phyloP scores from a whole-genome alignment of 345 rosid species.

The Ceriops zippeliana region DNA sequence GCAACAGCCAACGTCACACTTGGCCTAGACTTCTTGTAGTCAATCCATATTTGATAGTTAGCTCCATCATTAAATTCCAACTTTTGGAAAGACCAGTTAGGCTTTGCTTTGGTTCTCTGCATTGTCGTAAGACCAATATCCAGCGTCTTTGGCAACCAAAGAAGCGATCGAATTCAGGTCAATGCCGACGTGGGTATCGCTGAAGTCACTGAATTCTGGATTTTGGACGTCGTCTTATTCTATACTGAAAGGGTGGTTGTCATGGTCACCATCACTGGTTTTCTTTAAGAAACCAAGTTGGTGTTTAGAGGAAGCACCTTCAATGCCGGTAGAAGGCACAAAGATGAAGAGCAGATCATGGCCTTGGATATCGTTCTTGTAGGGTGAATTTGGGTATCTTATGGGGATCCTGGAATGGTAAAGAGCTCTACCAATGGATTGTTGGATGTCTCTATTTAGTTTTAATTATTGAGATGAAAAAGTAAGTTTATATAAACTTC shows the following conservation, averaged over 20 bases:
- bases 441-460: conserved; percentile 1
- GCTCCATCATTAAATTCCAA: conserved; percentile 35
- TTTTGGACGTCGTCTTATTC: conserved; percentile 33
- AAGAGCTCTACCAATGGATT: conserved; percentile 31
- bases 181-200: conserved; percentile 43
- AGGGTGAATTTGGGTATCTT: conserved; percentile 4
- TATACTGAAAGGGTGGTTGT: conserved; percentile 26
- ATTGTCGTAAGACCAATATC: conserved; percentile 12
- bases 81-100: conserved; percentile 23
- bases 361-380: too few species aligned
- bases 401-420: conserved; percentile 15
- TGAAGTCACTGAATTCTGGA: conserved; percentile 23
- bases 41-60: conserved; percentile 36
- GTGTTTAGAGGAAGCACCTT: conserved; percentile 25
- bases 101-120: background rate
- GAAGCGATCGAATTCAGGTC: conserved; percentile 33
- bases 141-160: conserved; percentile 29
- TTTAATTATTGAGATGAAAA: too few species aligned
- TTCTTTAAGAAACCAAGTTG: conserved; percentile 33
- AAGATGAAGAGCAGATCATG: too few species aligned
- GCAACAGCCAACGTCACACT: conserved; percentile 23
- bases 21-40: conserved; percentile 17
- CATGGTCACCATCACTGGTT: conserved; percentile 25
- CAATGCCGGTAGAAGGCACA: conserved; percentile 11
- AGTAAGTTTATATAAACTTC: too few species aligned